A percentile compares a stretch with the other conserved stretches of the same genome.
phyloP scores from a whole-genome alignment of 371 early-diverging fungal genomes.

The Mortierella sp. region DNA sequence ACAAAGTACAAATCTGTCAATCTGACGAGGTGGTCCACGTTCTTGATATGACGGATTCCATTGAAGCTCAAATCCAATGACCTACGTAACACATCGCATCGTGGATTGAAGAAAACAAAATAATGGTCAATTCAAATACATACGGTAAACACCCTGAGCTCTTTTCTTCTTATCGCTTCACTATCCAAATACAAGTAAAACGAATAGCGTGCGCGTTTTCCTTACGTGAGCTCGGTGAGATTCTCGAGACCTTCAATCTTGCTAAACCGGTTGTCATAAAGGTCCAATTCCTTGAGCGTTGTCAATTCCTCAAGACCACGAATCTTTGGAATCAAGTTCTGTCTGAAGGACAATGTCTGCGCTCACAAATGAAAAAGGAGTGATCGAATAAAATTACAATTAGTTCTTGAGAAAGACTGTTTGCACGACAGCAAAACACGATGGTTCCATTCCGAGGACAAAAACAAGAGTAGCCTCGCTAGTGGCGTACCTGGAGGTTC shows the following conservation, averaged over 20 bases:
- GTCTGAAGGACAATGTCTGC: conserved; percentile 87
- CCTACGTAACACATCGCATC: conserved; percentile 52
- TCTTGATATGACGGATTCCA: conserved; percentile 83
- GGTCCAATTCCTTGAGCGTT: conserved; percentile 83
- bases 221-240: conserved; percentile 77
- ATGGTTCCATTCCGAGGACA: too few species aligned
- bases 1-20: conserved; percentile 85
- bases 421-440: too few species aligned
- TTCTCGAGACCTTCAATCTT: conserved; percentile 77
- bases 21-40: conserved; percentile 68
- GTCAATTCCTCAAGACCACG: conserved; percentile 71
- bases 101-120: background rate
- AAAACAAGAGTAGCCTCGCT: too few species aligned
- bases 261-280: conserved; percentile 96
- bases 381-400: background rate
- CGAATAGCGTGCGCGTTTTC: background rate
- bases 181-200: too few species aligned
- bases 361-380: background rate
- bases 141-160: too few species aligned
- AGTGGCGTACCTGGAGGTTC: conserved; percentile 69
- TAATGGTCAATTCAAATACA: too few species aligned
- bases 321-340: conserved; percentile 90
- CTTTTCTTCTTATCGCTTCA: too few species aligned
- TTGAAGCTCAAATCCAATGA: conserved; percentile 94
- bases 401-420: background rate